A percentile compares a stretch with the other conserved stretches of the same genome.
These are phyloP conservation scores for Arachnomyces sp. DNA, from an alignment of 2,329 filamentous ascomycete species.

Conservation along the genomic window DNA sequence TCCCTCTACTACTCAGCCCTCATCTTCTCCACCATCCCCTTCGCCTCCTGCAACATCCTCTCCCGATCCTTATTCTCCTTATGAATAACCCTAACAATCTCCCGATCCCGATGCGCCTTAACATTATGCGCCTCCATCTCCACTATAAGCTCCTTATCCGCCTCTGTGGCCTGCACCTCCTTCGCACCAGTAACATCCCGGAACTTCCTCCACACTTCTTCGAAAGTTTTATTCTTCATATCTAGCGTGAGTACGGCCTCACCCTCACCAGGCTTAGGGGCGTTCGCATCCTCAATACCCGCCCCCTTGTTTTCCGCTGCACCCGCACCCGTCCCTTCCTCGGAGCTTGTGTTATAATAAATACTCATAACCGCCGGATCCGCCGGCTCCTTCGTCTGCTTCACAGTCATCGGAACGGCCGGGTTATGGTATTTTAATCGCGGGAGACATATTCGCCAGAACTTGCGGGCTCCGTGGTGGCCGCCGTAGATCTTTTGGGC, in stretches of 20 bases:
- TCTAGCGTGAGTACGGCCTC: constrained; percentile 31
- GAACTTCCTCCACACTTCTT: constrained; percentile 37
- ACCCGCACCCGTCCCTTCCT: constrained; percentile 2
- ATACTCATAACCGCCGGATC: constrained; percentile 32
- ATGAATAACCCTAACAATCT: constrained; percentile 29
- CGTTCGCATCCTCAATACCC: constrained; percentile 24
- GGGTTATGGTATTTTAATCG: constrained; percentile 95
- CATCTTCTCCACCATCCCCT: constrained; percentile 36
- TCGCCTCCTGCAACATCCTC: constrained; percentile 36
- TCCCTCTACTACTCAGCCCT: constrained; percentile 17
- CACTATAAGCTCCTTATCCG: constrained; percentile 29
- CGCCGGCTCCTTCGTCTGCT: constrained; percentile 52
- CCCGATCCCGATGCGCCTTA: constrained; percentile 31
- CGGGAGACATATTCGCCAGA: constrained; percentile 76
- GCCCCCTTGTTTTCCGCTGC: constrained; percentile 18
- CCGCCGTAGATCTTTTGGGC: constrained; percentile 34
- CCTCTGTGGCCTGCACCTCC: constrained; percentile 37
- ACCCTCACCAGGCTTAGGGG: constrained; percentile 22
- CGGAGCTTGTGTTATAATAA: constrained; percentile 21
- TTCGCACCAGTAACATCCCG: constrained; percentile 33
- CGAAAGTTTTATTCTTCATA: constrained; percentile 29
- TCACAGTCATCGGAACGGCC: constrained; percentile 69
- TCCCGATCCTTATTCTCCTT: constrained; percentile 39
- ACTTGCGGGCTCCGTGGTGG: constrained; percentile 56
- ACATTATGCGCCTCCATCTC: constrained; percentile 27